These are phyloP conservation scores for sunflower (Helianthus annuus) DNA, from an alignment of 129 eudicot species.

Conservation along the genomic window DNA sequence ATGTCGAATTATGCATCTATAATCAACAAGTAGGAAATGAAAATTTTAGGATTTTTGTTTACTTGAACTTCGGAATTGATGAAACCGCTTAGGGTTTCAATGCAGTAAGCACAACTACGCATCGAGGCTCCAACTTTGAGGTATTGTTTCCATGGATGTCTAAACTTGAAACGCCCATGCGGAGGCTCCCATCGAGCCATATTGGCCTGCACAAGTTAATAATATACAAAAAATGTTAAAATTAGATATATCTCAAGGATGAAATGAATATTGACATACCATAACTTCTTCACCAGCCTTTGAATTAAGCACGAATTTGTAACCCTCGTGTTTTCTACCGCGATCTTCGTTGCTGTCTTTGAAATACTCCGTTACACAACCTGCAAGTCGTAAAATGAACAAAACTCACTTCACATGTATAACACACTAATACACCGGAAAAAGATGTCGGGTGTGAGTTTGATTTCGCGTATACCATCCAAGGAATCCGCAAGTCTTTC, in stretches of 20 bases:
- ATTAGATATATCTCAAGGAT: background rate
- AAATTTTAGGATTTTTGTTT: constrained; percentile 10
- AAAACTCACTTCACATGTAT: constrained; percentile 11
- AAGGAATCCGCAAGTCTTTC: constrained; percentile 73
- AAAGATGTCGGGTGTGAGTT: background rate
- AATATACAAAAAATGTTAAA: background rate
- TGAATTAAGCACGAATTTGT: constrained; percentile 75
- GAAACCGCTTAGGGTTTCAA: constrained; percentile 67
- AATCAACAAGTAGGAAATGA: background rate
- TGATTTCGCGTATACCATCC: constrained; percentile 46
- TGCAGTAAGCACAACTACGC: constrained; percentile 75
- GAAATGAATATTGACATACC: constrained; percentile 38
- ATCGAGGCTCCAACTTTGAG: constrained; percentile 73
- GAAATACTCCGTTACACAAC: constrained; percentile 64
- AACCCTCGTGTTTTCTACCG: constrained; percentile 38
- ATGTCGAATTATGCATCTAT: constrained; percentile 4
- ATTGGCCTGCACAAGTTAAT: constrained; percentile 59
- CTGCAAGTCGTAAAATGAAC: constrained; percentile 36
- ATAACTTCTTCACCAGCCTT: constrained; percentile 68
- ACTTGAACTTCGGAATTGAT: constrained; percentile 59
- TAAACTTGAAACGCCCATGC: constrained; percentile 68
- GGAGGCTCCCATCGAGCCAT: constrained; percentile 95
- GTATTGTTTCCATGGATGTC: constrained; percentile 92
- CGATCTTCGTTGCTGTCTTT: constrained; percentile 26
- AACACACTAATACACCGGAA: background rate